phyloP scores from a whole-genome alignment of 345 rosid genomes.

The Sonneratia caseolaris region DNA sequence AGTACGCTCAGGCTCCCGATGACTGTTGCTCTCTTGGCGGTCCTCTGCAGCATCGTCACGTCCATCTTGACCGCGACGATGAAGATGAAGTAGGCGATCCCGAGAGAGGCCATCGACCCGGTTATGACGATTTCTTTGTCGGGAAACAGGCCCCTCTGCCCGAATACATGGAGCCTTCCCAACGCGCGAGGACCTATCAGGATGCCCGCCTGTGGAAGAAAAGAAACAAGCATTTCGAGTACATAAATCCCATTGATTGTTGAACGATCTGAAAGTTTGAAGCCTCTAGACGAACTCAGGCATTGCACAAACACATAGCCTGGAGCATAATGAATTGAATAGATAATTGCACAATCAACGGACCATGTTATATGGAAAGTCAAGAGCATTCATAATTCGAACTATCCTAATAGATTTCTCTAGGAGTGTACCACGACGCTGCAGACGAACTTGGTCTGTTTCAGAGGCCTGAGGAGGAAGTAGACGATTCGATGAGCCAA shows the following conservation, averaged over 20 bases:
- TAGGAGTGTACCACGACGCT: slow-evolving; percentile 13
- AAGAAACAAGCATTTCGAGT: background rate
- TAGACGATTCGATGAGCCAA: background rate
- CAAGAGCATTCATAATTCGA: background rate
- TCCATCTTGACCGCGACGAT: slow-evolving; percentile 21
- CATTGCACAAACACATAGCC: too few species aligned
- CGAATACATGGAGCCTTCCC: background rate
- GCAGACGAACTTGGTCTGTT: slow-evolving; percentile 18
- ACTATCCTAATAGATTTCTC: background rate
- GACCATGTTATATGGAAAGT: background rate
- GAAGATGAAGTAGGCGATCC: slow-evolving; percentile 13
- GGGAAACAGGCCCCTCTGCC: slow-evolving; percentile 3
- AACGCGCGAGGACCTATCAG: slow-evolving; percentile 18
- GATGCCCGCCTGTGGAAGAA: background rate
- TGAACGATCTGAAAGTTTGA: too few species aligned
- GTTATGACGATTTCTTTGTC: background rate
- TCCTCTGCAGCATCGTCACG: background rate
- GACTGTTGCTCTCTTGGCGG: slow-evolving; percentile 5
- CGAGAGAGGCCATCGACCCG: slow-evolving; percentile 1
- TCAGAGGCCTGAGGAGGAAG: slow-evolving; percentile 17
- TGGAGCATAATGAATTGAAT: too few species aligned
- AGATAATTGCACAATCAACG: too few species aligned
- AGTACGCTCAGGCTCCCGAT: slow-evolving; percentile 8
- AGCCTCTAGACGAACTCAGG: too few species aligned
- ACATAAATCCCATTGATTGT: too few species aligned